Conservation (phyloP, 768 basidiomycete genomes). For the Russula sp. region DNA sequence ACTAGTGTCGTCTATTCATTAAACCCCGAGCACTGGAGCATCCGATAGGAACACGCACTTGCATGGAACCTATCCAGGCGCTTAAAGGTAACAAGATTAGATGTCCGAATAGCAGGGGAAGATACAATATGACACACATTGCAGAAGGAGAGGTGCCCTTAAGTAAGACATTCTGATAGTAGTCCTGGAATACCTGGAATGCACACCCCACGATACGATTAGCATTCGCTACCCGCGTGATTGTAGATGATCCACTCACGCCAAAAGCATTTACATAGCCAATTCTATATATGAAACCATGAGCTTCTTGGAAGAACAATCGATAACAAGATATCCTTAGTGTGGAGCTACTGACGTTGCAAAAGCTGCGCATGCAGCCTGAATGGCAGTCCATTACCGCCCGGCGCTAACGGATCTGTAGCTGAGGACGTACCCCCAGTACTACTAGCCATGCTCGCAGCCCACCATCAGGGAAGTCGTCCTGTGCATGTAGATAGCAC, state of each 20-base stretch:
- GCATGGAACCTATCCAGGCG: slow-evolving; percentile 75
- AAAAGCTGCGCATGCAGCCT: slow-evolving; percentile 33
- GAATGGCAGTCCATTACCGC: not conserved
- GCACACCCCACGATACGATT: not conserved
- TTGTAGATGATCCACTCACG: slow-evolving; percentile 34
- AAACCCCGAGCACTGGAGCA: not conserved
- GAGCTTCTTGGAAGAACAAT: not conserved
- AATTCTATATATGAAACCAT: slow-evolving; percentile 32
- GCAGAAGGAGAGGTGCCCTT: slow-evolving; percentile 44
- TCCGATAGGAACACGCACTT: slow-evolving; percentile 33
- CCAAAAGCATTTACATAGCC: slow-evolving; percentile 74
- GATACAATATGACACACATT: slow-evolving; percentile 38
- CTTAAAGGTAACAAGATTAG: slow-evolving; percentile 29
- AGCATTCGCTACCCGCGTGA: not conserved
- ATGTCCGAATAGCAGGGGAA: not conserved
- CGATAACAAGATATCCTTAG: not conserved
- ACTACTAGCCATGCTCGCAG: slow-evolving; percentile 38
- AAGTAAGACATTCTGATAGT: slow-evolving; percentile 53
- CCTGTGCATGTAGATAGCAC: not conserved
- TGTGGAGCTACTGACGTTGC: slow-evolving; percentile 31
- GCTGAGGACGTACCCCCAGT: slow-evolving; percentile 29
- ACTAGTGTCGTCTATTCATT: slow-evolving; percentile 32
- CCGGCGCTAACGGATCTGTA: not conserved
- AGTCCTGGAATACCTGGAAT: slow-evolving; percentile 60
- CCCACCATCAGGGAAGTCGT: slow-evolving; percentile 38